Percentiles rank a stretch among this genome's conserved stretches.
Conservation (phyloP, 1,284 basidiomycete species). For the Pascua guehoae region DNA sequence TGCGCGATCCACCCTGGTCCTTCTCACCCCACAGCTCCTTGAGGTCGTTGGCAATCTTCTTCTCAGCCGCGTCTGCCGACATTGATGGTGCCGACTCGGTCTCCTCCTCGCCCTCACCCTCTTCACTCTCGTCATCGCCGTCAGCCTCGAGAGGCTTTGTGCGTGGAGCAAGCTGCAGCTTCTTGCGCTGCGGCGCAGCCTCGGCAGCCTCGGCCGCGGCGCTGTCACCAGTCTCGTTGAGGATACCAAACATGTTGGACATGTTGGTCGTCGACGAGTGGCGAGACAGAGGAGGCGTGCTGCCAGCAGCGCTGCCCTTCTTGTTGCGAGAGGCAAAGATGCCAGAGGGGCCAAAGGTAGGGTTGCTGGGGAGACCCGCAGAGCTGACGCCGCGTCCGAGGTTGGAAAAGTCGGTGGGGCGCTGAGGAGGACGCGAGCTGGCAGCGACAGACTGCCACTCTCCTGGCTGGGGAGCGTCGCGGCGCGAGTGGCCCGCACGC, state of each 20-base stretch:
- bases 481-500: conserved; percentile 70
- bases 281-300: conserved; percentile 65
- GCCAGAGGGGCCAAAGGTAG: conserved; percentile 76
- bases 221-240: conserved; percentile 58
- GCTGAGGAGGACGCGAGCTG: conserved; percentile 50
- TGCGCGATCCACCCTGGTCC: conserved; percentile 44
- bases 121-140: conserved; percentile 50
- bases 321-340: conserved; percentile 69
- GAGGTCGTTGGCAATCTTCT: conserved; percentile 63
- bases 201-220: conserved; percentile 39
- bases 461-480: conserved; percentile 58
- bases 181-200: conserved; percentile 63
- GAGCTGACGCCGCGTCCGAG: conserved; percentile 75
- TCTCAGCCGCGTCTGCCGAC: conserved; percentile 67
- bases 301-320: conserved; percentile 53
- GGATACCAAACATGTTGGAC: conserved; percentile 83
- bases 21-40: conserved; percentile 53
- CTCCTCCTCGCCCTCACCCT: conserved; percentile 54
- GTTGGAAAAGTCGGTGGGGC: conserved; percentile 69
- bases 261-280: conserved; percentile 77
- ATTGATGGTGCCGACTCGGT: conserved; percentile 56
- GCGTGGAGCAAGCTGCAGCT: conserved; percentile 65
- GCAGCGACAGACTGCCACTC: conserved; percentile 79
- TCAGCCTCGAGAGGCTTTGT: conserved; percentile 54
- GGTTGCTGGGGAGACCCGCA: conserved; percentile 66